Evolutionary conservation across 345 rosid species (phyloP), one percentile per base, ranked within the genome.

Genomic region (Laguncularia racemosa): DNA sequence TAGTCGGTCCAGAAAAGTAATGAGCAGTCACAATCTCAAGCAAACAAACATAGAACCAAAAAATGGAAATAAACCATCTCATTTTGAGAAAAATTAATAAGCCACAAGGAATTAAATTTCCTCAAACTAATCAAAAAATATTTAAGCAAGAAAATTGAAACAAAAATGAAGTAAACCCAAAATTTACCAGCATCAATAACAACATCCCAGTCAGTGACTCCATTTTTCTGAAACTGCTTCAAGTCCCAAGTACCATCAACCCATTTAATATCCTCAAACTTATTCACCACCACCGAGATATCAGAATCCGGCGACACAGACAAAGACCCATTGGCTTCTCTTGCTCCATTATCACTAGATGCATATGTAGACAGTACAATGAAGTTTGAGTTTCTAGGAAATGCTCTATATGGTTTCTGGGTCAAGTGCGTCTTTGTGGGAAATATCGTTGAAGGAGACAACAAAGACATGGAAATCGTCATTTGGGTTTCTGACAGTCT

Each of bases 161-260:
- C 4, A 46, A 12, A 9, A 16, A 14, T 2, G 45, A 48, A 59
- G 16, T 28, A n/a, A n/a, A n/a, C n/a, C 7, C 47, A 71, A 55
- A 23, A 13, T 84, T 68, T 58, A 89, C 98, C 98, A 73, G 96
- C 84, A 74, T 88, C 95, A 62, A 92, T 92, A 55, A 88, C 91
- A 28, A 83, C 76, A 74, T 92, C 98, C 98, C 98, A 92, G 53
- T 83, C 79, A 50, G 88, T 78, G 62, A 64, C 69, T 14, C 86
- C 91, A 54, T 70, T 69, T 68, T 80, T 89, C 68, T 63, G 69
- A 59, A 92, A 89, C 71, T 78, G 79, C 58, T 78, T 81, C 77
- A 92, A 78, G 64, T 92, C 91, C 96, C 98, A 92, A 55, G 91
- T 92, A 60, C 98, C 96, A 19, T 67, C 71, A 50, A 84, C 58